These are phyloP conservation scores for Tolypocladium ovalisporum DNA, from an alignment of 2,329 filamentous ascomycete genomes.

Conservation along the genomic window DNA sequence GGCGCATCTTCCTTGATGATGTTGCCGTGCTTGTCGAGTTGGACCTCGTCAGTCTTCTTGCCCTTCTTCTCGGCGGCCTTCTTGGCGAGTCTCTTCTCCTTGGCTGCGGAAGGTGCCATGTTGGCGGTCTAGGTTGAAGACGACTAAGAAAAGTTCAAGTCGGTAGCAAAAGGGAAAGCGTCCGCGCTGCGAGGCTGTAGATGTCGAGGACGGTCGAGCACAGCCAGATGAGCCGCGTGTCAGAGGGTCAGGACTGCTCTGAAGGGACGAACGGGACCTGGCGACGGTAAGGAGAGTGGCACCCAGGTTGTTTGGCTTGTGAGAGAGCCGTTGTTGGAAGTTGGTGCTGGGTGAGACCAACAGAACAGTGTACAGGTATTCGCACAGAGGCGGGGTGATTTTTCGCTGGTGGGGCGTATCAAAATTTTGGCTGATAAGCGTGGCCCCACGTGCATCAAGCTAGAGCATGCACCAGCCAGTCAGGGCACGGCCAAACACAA, in stretches of 20 bases:
- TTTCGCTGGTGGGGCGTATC: conserved; percentile 26
- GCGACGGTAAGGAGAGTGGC: background rate
- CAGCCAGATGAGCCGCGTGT: background rate
- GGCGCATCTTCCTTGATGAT: conserved; percentile 47
- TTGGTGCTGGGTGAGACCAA: conserved; percentile 7
- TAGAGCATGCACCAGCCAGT: conserved; percentile 18
- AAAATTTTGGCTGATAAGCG: conserved; percentile 21
- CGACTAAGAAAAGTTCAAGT: background rate
- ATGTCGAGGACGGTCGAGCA: background rate
- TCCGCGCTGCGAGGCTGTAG: background rate
- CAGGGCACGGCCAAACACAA: conserved; percentile 1
- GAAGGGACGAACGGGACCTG: background rate
- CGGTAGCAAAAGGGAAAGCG: background rate
- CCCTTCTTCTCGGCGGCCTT: conserved; percentile 60
- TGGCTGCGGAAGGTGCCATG: conserved; percentile 55
- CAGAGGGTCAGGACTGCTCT: background rate
- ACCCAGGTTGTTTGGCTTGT: conserved; percentile 1
- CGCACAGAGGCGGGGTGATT: conserved; percentile 29
- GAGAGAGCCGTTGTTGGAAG: conserved; percentile 3
- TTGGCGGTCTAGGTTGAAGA: conserved; percentile 20
- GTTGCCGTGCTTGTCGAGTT: conserved; percentile 54
- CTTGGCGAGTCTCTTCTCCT: conserved; percentile 62
- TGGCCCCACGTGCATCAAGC: conserved; percentile 19
- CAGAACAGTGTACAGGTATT: too few relatives aligned
- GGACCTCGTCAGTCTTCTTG: conserved; percentile 62